Evolutionary conservation across 805 yeast genomes (phyloP), one percentile per base, ranked within the genome.

Genomic region (Lachancea waltii): DNA sequence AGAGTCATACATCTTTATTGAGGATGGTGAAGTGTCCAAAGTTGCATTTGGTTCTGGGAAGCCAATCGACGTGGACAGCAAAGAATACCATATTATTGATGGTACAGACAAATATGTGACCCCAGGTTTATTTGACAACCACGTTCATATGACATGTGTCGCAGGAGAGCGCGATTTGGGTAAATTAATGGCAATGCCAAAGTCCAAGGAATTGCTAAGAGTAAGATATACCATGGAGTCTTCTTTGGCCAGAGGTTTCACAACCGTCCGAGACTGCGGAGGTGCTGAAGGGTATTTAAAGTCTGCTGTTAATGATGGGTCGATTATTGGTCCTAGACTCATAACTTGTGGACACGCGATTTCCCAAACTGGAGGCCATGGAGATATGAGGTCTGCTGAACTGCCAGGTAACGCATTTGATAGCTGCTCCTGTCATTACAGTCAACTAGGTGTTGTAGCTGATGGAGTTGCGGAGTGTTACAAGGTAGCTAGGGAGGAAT

Each of bases 291-390:
- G 43, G 4, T 42, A 38, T 25, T 15, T 42, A 7, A 42, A 42
- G 23, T 35, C 36, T 15, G 43, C 42, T 15, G 15, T 42, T 6
- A 21, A 24, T 3, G 40, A 42, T 14, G 45, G 45, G 18, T 29
- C 36, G 11, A 27, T 41, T 7, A 28, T 18, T 4, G 45, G 45
- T 3, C 45, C 45, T 13, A 26, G 45, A 6, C 17, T 41, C 5
- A 41, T 41, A 7, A 41, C 38, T n/a, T 41, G 45, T 19, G 45
- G 45, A 5, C 45, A 38, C 22, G 45, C 45, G n/a, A 41, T 41
- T 27, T 41, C 45, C 5, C 45, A 41, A 33, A 41, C 45, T 15
- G 45, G 45, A 20, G 45, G 45, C 14, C 45, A 41, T 28, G 45
- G 45, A 8, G 45, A 41, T 21, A 33, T 41, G 39, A 33, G 45